Evolutionary conservation across 108 stramenopile species (phyloP), one percentile per base, ranked within the genome.

Genomic region (Cyclostephanos tholiformis): DNA sequence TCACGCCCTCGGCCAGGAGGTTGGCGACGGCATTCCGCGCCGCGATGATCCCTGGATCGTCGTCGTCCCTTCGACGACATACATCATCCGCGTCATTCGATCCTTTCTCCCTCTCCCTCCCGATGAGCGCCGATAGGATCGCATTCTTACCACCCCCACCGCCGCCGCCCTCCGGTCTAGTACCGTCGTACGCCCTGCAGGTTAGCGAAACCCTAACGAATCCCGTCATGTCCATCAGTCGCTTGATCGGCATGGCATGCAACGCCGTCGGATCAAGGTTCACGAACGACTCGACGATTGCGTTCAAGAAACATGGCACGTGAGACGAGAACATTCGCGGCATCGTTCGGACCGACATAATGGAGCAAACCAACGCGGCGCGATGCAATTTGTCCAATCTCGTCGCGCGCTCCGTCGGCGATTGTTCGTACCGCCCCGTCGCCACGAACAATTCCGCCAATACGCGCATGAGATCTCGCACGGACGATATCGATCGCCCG

Each of bases 191-290:
- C 52, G 39, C 26, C 17, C 4, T n/a, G 46, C 75, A 76, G 61
- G 44, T 62, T 1, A 76, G 20, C 59, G 55, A 60, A 6, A 25
- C 32, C 36, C 63, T 46, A 12, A 76, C 53, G 38, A 76, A 65
- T 7, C 41, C 36, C 17, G 75, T 76, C 71, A 59, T 71, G 41
- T 38, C 49, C 16, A 71, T 65, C 62, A 76, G 71, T 7, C 75
- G 69, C 52, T 76, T 76, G 69, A 76, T 52, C 13, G 75, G 75
- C 75, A 76, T 71, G 39, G 50, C 38, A 52, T 69, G 75, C 10
- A 76, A 27, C 27, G 38, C 62, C 3, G 4, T 22, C 50, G 30
- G 32, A 11, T 76, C 75, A 14, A 36, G n/a, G 2, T 32, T 35
- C 17, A 76, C 7, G n/a, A 76, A 69, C 14, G 60, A 36, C 35